Conservation (phyloP, 1,139 yeast species). For the Saccharomyces hybrid region DNA sequence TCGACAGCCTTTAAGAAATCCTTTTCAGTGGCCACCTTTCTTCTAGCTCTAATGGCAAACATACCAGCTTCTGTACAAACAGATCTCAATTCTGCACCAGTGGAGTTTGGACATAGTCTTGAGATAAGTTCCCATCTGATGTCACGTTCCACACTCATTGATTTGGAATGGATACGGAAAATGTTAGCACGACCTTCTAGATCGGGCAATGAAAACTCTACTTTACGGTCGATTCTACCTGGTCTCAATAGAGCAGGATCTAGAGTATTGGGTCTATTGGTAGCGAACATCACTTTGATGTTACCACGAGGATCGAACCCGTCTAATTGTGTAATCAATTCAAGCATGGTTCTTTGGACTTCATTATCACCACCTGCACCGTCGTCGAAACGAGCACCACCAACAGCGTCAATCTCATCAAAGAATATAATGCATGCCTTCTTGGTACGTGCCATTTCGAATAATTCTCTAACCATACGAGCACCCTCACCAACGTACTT, state of each 20-base stretch:
- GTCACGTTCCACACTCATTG: conserved; percentile 95
- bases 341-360: conserved; percentile 98
- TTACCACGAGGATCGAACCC: conserved; percentile 98
- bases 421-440: conserved; percentile 90
- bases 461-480: conserved; percentile 95
- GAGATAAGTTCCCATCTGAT: conserved; percentile 98
- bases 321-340: conserved; percentile 90
- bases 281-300: conserved; percentile 98
- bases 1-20: conserved; percentile 96
- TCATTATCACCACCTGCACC: conserved; percentile 99
- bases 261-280: conserved; percentile 93
- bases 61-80: conserved; percentile 98
- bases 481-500: conserved; percentile 99
- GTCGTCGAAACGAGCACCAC: conserved; percentile 97
- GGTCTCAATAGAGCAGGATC: conserved; percentile 98
- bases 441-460: conserved; percentile 97
- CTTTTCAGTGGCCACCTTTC: conserved; percentile 96
- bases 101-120: conserved; percentile 92
- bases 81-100: conserved; percentile 95
- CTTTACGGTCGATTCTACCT: conserved; percentile 96
- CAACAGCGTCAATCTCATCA: conserved; percentile 97
- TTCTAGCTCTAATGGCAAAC: conserved; percentile 97
- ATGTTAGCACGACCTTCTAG: conserved; percentile 96
- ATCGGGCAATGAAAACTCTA: conserved; percentile 92
- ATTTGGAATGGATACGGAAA: conserved; percentile 91